phyloP scores from a whole-genome alignment of 176 grass and related monocot species.

The Oryza brachyantha region DNA sequence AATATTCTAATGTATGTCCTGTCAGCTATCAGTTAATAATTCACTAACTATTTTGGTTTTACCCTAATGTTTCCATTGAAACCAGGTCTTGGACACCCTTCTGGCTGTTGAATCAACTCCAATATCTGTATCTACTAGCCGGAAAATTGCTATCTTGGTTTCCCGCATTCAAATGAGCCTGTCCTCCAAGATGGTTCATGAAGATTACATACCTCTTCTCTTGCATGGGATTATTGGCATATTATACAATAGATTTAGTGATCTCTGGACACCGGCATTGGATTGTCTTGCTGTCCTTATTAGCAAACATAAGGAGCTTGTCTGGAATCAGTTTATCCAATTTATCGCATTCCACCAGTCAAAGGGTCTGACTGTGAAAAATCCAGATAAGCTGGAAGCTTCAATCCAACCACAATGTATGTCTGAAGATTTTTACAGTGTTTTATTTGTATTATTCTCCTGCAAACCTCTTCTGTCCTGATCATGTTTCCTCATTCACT shows the following conservation, averaged over 20 bases:
- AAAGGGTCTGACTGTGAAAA: constrained; percentile 31
- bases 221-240: constrained; percentile 84
- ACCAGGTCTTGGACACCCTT: constrained; percentile 75
- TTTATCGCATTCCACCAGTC: constrained; percentile 52
- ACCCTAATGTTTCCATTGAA: constrained; percentile 34
- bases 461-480: neutral
- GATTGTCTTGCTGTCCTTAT: constrained; percentile 72
- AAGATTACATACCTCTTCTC: constrained; percentile 70
- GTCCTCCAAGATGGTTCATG: constrained; percentile 58
- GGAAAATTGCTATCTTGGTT: constrained; percentile 65
- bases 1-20: constrained; percentile 67
- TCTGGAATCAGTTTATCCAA: constrained; percentile 67
- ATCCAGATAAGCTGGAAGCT: constrained; percentile 43
- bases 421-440: constrained; percentile 13
- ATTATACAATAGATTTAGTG: constrained; percentile 80
- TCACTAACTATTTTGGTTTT: constrained; percentile 25
- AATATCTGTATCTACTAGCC: constrained; percentile 67
- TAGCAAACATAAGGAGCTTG: constrained; percentile 66
- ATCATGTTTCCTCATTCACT: neutral
- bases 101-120: constrained; percentile 67
- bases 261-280: constrained; percentile 69
- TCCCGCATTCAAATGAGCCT: constrained; percentile 73
- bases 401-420: constrained; percentile 54
- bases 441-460: constrained; percentile 27
- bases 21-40: neutral